A percentile compares a stretch with the other conserved stretches of the same genome.
Conservation (phyloP, 2,329 filamentous ascomycete genomes). For the Epichloe festucae region DNA sequence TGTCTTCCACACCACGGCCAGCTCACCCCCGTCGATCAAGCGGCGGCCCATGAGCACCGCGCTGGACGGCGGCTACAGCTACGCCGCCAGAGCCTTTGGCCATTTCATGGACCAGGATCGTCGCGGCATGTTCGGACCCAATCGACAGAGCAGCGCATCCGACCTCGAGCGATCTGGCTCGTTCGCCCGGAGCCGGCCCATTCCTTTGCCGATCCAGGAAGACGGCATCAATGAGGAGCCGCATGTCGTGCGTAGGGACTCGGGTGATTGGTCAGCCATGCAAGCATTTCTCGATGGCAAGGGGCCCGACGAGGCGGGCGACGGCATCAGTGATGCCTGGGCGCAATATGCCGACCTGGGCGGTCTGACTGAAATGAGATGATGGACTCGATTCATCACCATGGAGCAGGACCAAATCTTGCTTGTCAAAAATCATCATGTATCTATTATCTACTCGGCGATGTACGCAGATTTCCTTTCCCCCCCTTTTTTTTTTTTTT, state of each 20-base stretch:
- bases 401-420: background rate
- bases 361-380: slow-evolving; percentile 27
- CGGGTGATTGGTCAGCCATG: slow-evolving; percentile 25
- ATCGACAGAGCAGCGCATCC: slow-evolving; percentile 12
- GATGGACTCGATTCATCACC: slow-evolving; percentile 4
- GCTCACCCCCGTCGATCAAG: slow-evolving; percentile 6
- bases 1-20: slow-evolving; percentile 8
- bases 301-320: slow-evolving; percentile 6
- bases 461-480: no score
- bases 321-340: slow-evolving; percentile 24
- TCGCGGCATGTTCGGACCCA: slow-evolving; percentile 9
- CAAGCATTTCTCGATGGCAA: slow-evolving; percentile 21
- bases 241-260: slow-evolving; percentile 14
- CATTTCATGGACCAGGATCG: slow-evolving; percentile 11
- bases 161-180: slow-evolving; percentile 13
- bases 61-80: slow-evolving; percentile 15
- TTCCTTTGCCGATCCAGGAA: slow-evolving; percentile 7
- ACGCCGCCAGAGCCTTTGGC: slow-evolving; percentile 14
- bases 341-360: slow-evolving; percentile 34
- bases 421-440: background rate
- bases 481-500: no score
- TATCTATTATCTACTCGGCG: background rate
- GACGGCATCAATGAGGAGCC: slow-evolving; percentile 16
- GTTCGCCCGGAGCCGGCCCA: slow-evolving; percentile 8
- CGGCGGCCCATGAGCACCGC: slow-evolving; percentile 17